These are phyloP conservation scores for Aciculosporium take DNA, from an alignment of 2,329 filamentous ascomycete genomes.

Conservation along the genomic window DNA sequence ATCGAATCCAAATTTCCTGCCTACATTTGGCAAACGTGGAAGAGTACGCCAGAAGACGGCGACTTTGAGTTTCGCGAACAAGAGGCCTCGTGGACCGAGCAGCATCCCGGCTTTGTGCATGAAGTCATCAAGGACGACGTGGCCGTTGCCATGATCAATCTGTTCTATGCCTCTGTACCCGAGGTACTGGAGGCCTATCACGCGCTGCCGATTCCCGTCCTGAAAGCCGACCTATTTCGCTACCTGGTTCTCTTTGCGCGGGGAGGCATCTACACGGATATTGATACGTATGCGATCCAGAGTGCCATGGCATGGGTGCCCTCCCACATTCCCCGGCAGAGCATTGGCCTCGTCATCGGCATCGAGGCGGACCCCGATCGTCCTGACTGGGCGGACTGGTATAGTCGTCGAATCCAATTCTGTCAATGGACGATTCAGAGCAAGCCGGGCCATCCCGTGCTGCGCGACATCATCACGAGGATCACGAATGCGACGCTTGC, in stretches of 20 bases:
- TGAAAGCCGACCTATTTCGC: slow-evolving; percentile 69
- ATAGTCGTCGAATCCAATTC: slow-evolving; percentile 90
- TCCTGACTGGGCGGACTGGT: slow-evolving; percentile 88
- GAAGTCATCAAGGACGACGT: slow-evolving; percentile 92
- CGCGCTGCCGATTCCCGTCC: slow-evolving; percentile 55
- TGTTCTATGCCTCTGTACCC: slow-evolving; percentile 74
- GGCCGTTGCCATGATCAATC: slow-evolving; percentile 63
- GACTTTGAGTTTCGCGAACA: slow-evolving; percentile 70
- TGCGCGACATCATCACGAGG: slow-evolving; percentile 73
- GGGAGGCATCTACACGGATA: slow-evolving; percentile 67
- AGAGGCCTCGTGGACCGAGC: slow-evolving; percentile 78
- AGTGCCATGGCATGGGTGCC: slow-evolving; percentile 84
- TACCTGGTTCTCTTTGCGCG: slow-evolving; percentile 53
- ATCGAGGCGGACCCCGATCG: slow-evolving; percentile 95
- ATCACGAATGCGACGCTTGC: slow-evolving; percentile 72
- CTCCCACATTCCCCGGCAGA: slow-evolving; percentile 55
- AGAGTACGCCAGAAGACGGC: slow-evolving; percentile 61
- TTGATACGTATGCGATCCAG: slow-evolving; percentile 77
- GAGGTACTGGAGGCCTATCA: slow-evolving; percentile 67
- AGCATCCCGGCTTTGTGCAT: slow-evolving; percentile 85
- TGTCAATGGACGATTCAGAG: slow-evolving; percentile 98
- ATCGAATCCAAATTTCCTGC: slow-evolving; percentile 79
- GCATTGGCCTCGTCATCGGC: slow-evolving; percentile 76
- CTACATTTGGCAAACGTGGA: slow-evolving; percentile 99
- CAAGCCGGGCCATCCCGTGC: slow-evolving; percentile 84